Percentiles rank a stretch among this genome's conserved stretches.
Evolutionary conservation across 2,329 filamentous ascomycete genomes (phyloP).

Genomic region (Ceratocystis huliohia): DNA sequence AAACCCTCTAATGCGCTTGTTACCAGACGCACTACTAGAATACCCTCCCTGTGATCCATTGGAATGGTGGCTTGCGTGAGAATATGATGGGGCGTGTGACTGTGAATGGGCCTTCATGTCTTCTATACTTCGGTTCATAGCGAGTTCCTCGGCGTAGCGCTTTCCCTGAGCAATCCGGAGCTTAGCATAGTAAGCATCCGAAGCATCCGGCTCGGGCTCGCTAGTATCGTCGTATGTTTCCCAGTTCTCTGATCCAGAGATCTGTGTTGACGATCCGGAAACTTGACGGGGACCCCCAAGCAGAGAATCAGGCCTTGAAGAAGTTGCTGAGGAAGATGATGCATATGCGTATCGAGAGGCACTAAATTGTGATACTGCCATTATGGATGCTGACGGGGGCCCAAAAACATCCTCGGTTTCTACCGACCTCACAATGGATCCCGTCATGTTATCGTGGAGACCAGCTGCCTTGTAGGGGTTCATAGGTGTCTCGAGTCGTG

Average conservation of each 20-base stretch:
- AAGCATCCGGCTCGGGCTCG: conserved; percentile 60
- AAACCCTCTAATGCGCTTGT: conserved; percentile 14
- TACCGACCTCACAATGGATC: conserved; percentile 44
- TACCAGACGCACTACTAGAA: background rate
- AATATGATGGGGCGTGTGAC: conserved; percentile 14
- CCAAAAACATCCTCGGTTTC: conserved; percentile 65
- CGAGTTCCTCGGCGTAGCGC: conserved; percentile 32
- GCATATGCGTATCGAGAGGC: conserved; percentile 32
- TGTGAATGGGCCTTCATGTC: conserved; percentile 24
- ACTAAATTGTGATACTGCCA: conserved; percentile 26
- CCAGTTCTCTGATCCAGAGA: conserved; percentile 90
- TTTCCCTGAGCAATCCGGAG: conserved; percentile 48
- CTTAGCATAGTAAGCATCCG: conserved; percentile 70
- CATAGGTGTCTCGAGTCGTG: conserved; percentile 39
- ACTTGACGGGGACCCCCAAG: conserved; percentile 45
- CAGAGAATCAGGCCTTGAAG: conserved; percentile 17
- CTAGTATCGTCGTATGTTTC: conserved; percentile 86
- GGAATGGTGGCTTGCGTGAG: conserved; percentile 12
- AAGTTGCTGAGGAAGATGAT: conserved; percentile 27
- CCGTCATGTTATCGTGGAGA: conserved; percentile 25
- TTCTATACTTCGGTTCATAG: conserved; percentile 21
- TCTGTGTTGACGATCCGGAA: conserved; percentile 46
- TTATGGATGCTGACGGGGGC: conserved; percentile 1
- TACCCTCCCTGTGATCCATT: conserved; percentile 10
- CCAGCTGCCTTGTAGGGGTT: conserved; percentile 36